Base-by-base conservation (phyloP, 2,329 filamentous ascomycete species). In the Scedosporium minutisporum region DNA sequence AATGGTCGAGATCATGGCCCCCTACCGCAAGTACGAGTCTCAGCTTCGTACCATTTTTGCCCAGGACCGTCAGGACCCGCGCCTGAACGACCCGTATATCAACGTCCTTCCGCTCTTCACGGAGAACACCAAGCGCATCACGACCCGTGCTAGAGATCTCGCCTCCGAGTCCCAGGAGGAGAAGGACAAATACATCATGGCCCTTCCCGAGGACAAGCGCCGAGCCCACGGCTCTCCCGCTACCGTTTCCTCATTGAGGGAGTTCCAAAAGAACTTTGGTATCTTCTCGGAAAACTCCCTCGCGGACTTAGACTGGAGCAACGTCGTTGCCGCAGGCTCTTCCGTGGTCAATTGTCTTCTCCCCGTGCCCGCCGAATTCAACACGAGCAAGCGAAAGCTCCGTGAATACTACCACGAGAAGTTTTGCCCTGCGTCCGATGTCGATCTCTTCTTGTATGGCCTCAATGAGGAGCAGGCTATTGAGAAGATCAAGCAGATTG, bases 371-470 rank as follows among this genome's bases (percentile, higher is more conserved):
- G 74, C 82, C 2, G 74, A 85, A 65, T 85, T 86, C 72, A 81
- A 78, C 58, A 74, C 76, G 38, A 87, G 85, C 57, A 90, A 90
- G 76, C 80, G 83, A 61, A 78, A 79, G 64, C 75, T 87, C 67
- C 78, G 87, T 70, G 78, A 87, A 74, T 96, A 91, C 72, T 96
- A 93, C 67, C 91, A 96, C 69, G 85, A 93, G 69, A 85, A 86
- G 65, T 83, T 93, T 65, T 89, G 89, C 10, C 91, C 91, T 0
- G 90, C 91, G 1, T 93, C 90, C 3, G 91, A 96, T 72, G 89
- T 96, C 9, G 91, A 96, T 71, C 80, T 96, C 2, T 96, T 96
- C 71, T 75, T 96, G 33, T 93, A 95, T 68, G 91, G 87, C 0
- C 79, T 96, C 65, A 87, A 81, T 7, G 89, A 95, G 68, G 84